These are phyloP conservation scores for Arctium minus DNA, from an alignment of 129 eudicot species.

Conservation along the genomic window DNA sequence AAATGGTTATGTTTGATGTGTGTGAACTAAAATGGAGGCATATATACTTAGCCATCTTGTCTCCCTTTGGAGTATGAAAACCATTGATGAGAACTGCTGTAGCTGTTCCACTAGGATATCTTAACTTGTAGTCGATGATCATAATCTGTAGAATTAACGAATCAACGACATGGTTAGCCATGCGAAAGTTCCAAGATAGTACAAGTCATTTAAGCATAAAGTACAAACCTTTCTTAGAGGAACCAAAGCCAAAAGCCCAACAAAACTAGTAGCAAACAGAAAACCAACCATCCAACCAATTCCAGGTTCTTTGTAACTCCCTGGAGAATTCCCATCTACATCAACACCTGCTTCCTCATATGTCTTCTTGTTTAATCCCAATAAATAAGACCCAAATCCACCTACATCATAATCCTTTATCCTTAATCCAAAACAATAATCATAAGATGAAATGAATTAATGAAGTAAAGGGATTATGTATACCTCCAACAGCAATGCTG, in stretches of 20 bases:
- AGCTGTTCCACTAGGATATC: slow-evolving; percentile 97
- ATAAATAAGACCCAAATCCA: slow-evolving; percentile 77
- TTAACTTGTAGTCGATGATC: slow-evolving; percentile 76
- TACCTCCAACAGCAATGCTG: slow-evolving; percentile 92
- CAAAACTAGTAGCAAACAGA: slow-evolving; percentile 77
- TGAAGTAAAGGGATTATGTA: background rate
- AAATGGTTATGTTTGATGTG: background rate
- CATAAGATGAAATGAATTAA: background rate
- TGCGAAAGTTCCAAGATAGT: background rate
- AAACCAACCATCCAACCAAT: slow-evolving; percentile 92
- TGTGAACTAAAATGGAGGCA: background rate
- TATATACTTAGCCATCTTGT: slow-evolving; percentile 78
- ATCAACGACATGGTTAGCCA: slow-evolving; percentile 4
- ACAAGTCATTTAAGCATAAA: slow-evolving; percentile 6
- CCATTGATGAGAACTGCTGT: slow-evolving; percentile 95
- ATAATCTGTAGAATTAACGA: slow-evolving; percentile 44
- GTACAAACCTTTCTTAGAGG: slow-evolving; percentile 78
- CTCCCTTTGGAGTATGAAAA: slow-evolving; percentile 78
- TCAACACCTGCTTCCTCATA: slow-evolving; percentile 75
- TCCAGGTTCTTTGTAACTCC: slow-evolving; percentile 61
- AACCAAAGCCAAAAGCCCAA: slow-evolving; percentile 80
- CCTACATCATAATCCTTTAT: slow-evolving; percentile 33
- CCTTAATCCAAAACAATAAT: background rate
- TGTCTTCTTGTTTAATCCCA: slow-evolving; percentile 67
- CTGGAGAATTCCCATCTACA: slow-evolving; percentile 55